Base-by-base conservation (phyloP, 2,329 filamentous ascomycete genomes). In the Xylariaceae sp. region DNA sequence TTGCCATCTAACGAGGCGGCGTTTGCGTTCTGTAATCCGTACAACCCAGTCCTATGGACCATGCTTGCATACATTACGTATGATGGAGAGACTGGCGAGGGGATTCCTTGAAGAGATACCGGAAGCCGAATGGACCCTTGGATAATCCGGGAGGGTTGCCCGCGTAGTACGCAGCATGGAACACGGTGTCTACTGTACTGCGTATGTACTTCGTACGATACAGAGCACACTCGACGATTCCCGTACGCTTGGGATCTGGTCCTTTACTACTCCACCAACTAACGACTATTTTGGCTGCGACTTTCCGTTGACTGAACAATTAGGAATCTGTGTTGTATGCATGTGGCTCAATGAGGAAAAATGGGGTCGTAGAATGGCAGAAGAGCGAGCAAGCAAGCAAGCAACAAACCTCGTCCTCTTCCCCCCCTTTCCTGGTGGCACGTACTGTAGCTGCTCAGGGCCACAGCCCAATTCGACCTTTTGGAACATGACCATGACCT, bases 271-370 rank as follows among this genome's bases (percentile, higher is more conserved):
- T 41, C 17, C 48, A 30, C 30, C 37, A 37, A 39, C 18, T 54
- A 47, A 18, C 41, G 37, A 59, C 55, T 51, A 58, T 9, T 62
- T 51, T 59, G 53, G 64, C 56, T 65, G 61, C 49, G 52, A 56
- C 62, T 62, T 65, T 63, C 64, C 61, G 66, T 65, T 66, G 49
- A 64, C 57, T 56, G 51, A 65, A 59, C 53, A 58, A 59, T 60
- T 60, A 61, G 60, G 58, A 65, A 59, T 56, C 49, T 34, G 48
- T 58, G 17, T n/a, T 17, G 49, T 55, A 67, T 69, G 68, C 68
- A 68, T 56, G 67, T 68, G 66, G 67, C 68, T 65, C 60, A 59
- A 69, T 69, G 41, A 60, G 68, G 68, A 66, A 69, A 34, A 10
- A 39, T 61, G 55, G 53, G 57, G 37, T 41, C 54, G 52, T 30